phyloP scores from a whole-genome alignment of 805 yeast genomes.

The Diddensiella transvaalensis region DNA sequence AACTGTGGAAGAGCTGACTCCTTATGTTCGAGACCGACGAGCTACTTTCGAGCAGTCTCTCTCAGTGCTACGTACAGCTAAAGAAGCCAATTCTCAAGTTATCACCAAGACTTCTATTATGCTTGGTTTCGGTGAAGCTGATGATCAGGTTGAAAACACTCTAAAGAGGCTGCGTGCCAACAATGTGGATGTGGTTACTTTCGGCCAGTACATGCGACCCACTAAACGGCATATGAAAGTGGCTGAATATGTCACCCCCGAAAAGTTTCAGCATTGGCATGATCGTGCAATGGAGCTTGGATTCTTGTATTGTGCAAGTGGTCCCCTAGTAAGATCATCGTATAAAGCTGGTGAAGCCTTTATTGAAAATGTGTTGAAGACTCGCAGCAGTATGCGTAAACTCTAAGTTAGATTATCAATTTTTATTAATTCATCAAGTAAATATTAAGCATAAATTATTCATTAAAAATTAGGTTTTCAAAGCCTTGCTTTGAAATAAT shows the following conservation, averaged over 20 bases:
- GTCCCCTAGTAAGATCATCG: conserved; percentile 93
- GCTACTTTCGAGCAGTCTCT: conserved; percentile 92
- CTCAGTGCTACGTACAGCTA: conserved; percentile 74
- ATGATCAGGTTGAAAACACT: conserved; percentile 78
- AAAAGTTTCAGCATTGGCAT: conserved; percentile 91
- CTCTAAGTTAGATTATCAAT: neutral
- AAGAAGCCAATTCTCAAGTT: conserved; percentile 65
- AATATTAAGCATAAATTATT: too few relatives aligned
- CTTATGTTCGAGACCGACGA: conserved; percentile 91
- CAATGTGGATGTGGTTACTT: conserved; percentile 90
- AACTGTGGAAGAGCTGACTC: conserved; percentile 93
- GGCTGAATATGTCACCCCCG: conserved; percentile 91
- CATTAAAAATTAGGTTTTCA: neutral
- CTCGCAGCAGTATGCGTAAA: conserved; percentile 26
- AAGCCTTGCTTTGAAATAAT: neutral
- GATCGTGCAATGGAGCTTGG: conserved; percentile 81
- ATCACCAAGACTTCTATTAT: conserved; percentile 91
- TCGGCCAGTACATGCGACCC: conserved; percentile 99
- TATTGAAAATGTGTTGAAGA: conserved; percentile 85
- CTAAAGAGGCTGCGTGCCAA: conserved; percentile 70
- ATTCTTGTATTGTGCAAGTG: conserved; percentile 93
- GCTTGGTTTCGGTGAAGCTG: conserved; percentile 97
- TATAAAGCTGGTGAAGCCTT: conserved; percentile 98
- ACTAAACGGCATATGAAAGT: conserved; percentile 98
- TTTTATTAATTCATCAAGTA: neutral